Percentiles rank a stretch among this genome's conserved stretches.
Conservation (phyloP, 306 rosid genomes). For the Fragaria ananassa region DNA sequence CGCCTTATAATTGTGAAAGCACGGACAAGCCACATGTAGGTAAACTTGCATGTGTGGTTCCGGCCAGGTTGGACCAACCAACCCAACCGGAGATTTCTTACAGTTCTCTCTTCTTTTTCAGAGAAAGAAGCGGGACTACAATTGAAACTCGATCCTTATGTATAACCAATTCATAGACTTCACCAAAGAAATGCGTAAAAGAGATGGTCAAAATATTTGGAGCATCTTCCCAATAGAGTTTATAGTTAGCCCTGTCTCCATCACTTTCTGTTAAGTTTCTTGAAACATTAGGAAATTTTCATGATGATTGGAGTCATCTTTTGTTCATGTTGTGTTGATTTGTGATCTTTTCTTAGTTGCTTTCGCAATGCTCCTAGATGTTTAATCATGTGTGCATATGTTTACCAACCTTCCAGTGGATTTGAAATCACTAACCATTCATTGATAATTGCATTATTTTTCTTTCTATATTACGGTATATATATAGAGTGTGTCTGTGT, state of each 20-base stretch:
- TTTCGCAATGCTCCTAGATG: background rate
- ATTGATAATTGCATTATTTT: background rate
- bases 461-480: background rate
- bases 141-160: too few species aligned
- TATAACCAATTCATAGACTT: too few species aligned
- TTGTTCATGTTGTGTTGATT: background rate
- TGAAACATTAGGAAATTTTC: background rate
- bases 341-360: background rate
- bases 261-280: background rate
- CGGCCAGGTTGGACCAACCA: too few species aligned
- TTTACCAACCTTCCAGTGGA: background rate
- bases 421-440: background rate
- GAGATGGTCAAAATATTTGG: background rate
- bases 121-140: too few species aligned
- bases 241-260: background rate
- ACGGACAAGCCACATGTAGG: too few species aligned
- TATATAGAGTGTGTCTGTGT: background rate
- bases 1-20: too few species aligned
- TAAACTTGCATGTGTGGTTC: too few species aligned
- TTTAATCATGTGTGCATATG: background rate
- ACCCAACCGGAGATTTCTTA: too few species aligned
- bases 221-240: background rate
- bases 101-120: too few species aligned
- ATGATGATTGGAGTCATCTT: background rate
- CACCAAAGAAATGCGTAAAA: too few species aligned